phyloP scores from a whole-genome alignment of 441 rosid genomes.

The Gossypium aridum region DNA sequence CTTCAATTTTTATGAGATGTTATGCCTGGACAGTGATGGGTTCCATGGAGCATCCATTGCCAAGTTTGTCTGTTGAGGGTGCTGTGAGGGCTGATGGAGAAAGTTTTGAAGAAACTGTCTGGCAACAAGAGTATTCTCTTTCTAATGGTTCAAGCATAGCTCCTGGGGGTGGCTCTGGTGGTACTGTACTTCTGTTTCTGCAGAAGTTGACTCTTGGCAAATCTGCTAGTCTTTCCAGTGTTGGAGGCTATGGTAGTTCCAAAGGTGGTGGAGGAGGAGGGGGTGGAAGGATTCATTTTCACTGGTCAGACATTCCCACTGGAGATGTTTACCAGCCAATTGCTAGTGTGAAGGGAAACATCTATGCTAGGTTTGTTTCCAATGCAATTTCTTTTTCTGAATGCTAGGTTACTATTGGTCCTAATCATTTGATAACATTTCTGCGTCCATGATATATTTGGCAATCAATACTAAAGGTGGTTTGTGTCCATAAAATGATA shows the following conservation, averaged over 20 bases:
- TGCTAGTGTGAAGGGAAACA: slow-evolving; percentile 74
- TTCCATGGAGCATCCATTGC: slow-evolving; percentile 86
- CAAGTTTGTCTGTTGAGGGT: slow-evolving; percentile 76
- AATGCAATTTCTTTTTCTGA: slow-evolving; percentile 6
- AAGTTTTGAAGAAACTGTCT: slow-evolving; percentile 35
- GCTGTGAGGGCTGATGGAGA: slow-evolving; percentile 84
- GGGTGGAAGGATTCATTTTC: slow-evolving; percentile 99
- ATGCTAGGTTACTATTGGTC: not conserved
- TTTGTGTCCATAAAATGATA: not conserved
- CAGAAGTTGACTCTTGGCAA: slow-evolving; percentile 53
- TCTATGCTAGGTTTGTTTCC: slow-evolving; percentile 58
- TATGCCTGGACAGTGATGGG: slow-evolving; percentile 73
- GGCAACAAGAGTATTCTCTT: slow-evolving; percentile 20
- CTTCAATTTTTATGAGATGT: slow-evolving; percentile 17
- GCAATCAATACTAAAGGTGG: not conserved
- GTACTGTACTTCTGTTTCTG: slow-evolving; percentile 82
- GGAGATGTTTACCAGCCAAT: slow-evolving; percentile 99
- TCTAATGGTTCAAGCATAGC: slow-evolving; percentile 31
- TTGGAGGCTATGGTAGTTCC: slow-evolving; percentile 83
- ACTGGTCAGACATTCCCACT: slow-evolving; percentile 94
- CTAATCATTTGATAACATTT: not conserved
- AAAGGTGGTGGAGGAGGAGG: slow-evolving; percentile 92
- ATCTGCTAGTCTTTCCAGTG: slow-evolving; percentile 79
- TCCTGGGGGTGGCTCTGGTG: slow-evolving; percentile 99
- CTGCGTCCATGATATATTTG: not conserved